Conservation (phyloP, 768 basidiomycete genomes). For the Megacollybia marginata region DNA sequence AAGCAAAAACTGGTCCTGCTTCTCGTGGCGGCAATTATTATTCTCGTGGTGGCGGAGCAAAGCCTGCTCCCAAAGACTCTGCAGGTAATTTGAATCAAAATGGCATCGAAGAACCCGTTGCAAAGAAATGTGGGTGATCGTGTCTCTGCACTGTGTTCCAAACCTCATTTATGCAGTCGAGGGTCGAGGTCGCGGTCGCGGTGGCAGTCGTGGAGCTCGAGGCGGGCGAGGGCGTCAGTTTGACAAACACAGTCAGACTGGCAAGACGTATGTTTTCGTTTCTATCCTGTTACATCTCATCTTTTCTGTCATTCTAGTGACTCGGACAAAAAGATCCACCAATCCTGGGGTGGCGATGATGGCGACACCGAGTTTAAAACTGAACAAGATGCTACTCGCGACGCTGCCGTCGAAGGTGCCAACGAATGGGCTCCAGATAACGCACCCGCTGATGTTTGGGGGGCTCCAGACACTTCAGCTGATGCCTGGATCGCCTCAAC, state of each 20-base stretch:
- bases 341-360: constrained; percentile 93
- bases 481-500: constrained; percentile 25
- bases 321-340: constrained; percentile 90
- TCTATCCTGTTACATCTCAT: constrained; percentile 3
- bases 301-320: constrained; percentile 46
- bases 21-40: constrained; percentile 48
- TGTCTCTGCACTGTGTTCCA: background rate
- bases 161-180: constrained; percentile 29
- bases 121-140: constrained; percentile 26
- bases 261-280: constrained; percentile 56
- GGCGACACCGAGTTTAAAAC: constrained; percentile 75
- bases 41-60: constrained; percentile 32
- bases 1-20: constrained; percentile 35
- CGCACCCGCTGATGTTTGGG: constrained; percentile 26
- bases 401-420: constrained; percentile 53
- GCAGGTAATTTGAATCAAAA: constrained; percentile 15
- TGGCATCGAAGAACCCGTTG: constrained; percentile 17
- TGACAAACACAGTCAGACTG: constrained; percentile 84
- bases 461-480: constrained; percentile 9
- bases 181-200: constrained; percentile 40
- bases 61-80: constrained; percentile 21
- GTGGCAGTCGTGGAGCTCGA: constrained; percentile 44
- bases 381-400: constrained; percentile 67
- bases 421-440: constrained; percentile 23
- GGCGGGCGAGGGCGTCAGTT: constrained; percentile 66